Evolutionary conservation across 805 yeast species (phyloP).

Genomic region (Huiozyma sinensis): DNA sequence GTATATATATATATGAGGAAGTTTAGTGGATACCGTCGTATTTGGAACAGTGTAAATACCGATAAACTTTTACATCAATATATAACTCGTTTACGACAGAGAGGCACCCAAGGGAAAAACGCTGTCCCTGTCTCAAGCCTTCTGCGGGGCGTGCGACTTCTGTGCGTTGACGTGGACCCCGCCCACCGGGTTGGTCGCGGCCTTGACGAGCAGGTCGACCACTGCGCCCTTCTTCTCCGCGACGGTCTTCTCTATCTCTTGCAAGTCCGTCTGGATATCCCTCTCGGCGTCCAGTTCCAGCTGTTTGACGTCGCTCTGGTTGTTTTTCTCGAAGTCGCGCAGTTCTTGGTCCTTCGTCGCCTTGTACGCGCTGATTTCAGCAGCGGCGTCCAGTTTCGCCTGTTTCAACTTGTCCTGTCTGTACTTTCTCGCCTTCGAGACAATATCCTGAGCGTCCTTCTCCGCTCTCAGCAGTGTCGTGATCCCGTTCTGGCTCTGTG

Average conservation of each 20-base stretch:
- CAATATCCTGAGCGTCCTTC: slow-evolving; percentile 94
- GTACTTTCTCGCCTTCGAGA: slow-evolving; percentile 83
- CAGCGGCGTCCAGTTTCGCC: slow-evolving; percentile 86
- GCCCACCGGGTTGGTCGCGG: slow-evolving; percentile 71
- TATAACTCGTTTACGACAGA: no score
- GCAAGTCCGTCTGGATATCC: slow-evolving; percentile 59
- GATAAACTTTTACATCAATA: no score
- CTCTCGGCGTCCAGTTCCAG: slow-evolving; percentile 66
- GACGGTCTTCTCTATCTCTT: slow-evolving; percentile 55
- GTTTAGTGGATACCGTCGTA: no score
- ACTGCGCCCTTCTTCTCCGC: slow-evolving; percentile 54
- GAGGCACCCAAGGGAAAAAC: no score
- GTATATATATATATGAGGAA: no score
- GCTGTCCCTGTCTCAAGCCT: no score
- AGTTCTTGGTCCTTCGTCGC: slow-evolving; percentile 74
- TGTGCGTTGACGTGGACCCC: slow-evolving; percentile 71
- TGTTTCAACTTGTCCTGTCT: slow-evolving; percentile 73
- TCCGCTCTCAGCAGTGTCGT: slow-evolving; percentile 55
- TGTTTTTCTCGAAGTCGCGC: slow-evolving; percentile 56
- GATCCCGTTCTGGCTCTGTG: slow-evolving; percentile 23
- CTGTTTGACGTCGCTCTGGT: slow-evolving; percentile 44
- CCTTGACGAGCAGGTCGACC: slow-evolving; percentile 64
- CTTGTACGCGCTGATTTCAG: slow-evolving; percentile 82
- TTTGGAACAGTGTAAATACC: no score
- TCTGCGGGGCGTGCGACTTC: not conserved